phyloP scores from a whole-genome alignment of 495 filamentous ascomycete species.

The Mycothermus thermophilus region DNA sequence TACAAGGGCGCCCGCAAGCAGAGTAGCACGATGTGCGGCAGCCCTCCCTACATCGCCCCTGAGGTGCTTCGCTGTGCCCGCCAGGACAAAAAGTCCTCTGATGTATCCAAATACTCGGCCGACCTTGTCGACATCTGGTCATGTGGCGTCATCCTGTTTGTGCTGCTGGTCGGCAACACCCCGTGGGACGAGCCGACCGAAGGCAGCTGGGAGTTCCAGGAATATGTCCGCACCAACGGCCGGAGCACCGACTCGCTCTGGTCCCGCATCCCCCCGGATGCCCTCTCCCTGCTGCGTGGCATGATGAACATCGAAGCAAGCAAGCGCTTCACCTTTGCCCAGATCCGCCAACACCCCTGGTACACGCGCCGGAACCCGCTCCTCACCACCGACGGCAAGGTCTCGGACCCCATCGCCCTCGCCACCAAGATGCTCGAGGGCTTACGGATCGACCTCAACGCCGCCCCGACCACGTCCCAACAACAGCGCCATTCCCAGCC shows the following conservation, averaged over 20 bases:
- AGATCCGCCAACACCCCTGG: constrained; percentile 90
- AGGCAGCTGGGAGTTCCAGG: constrained; percentile 66
- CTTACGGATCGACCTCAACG: constrained; percentile 80
- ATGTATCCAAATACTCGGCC: constrained; percentile 57
- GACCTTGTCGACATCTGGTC: constrained; percentile 93
- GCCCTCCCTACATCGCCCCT: constrained; percentile 92
- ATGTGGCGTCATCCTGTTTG: constrained; percentile 90
- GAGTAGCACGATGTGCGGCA: constrained; percentile 82
- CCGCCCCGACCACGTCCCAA: constrained; percentile 45
- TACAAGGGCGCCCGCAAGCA: constrained; percentile 68
- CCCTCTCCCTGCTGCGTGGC: constrained; percentile 74
- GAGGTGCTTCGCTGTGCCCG: constrained; percentile 56
- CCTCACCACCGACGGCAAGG: constrained; percentile 55
- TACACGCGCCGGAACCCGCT: constrained; percentile 73
- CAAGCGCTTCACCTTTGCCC: constrained; percentile 70
- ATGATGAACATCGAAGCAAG: constrained; percentile 77
- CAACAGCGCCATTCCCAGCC: constrained; percentile 22
- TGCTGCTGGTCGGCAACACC: constrained; percentile 88
- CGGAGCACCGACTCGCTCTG: constrained; percentile 76
- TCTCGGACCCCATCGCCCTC: constrained; percentile 66
- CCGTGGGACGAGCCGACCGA: constrained; percentile 91
- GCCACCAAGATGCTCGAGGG: constrained; percentile 88
- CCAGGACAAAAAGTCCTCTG: constrained; percentile 31
- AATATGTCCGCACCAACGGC: constrained; percentile 68
- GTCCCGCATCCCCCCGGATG: constrained; percentile 62